phyloP scores from a whole-genome alignment of 2,329 filamentous ascomycete genomes.

The Myriosclerotinia curreyana region DNA sequence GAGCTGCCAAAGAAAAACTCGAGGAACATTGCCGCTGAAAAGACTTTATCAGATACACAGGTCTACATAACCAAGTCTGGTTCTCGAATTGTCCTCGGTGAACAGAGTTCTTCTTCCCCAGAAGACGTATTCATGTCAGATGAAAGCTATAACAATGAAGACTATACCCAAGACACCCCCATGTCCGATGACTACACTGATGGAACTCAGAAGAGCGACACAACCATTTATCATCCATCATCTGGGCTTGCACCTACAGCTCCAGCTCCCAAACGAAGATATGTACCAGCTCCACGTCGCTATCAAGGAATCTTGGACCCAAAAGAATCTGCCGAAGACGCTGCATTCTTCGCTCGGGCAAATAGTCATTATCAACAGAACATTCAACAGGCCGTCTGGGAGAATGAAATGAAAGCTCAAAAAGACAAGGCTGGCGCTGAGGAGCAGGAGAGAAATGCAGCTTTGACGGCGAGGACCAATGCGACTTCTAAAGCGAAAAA shows the following conservation, averaged over 20 bases:
- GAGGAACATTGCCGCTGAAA: not conserved
- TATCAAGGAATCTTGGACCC: not conserved
- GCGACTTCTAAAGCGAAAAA: too few relatives aligned
- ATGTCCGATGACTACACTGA: not conserved
- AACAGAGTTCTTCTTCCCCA: not conserved
- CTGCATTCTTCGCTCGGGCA: slow-evolving; percentile 1
- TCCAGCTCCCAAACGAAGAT: not conserved
- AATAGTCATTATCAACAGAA: not conserved
- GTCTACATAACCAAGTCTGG: not conserved
- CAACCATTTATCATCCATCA: not conserved
- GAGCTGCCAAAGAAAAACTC: not conserved
- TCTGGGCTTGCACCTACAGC: not conserved
- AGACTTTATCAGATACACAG: not conserved
- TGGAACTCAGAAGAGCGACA: not conserved
- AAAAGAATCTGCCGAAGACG: not conserved
- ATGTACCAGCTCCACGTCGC: not conserved
- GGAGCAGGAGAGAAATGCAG: not conserved
- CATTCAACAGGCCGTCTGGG: not conserved
- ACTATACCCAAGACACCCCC: not conserved
- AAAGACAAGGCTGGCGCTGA: not conserved
- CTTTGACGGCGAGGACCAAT: not conserved
- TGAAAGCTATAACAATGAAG: not conserved
- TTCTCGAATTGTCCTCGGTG: not conserved
- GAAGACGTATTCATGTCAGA: not conserved
- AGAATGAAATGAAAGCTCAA: not conserved